These are phyloP conservation scores for Adenanthera pavonina DNA, from an alignment of 306 rosid genomes.

Conservation along the genomic window DNA sequence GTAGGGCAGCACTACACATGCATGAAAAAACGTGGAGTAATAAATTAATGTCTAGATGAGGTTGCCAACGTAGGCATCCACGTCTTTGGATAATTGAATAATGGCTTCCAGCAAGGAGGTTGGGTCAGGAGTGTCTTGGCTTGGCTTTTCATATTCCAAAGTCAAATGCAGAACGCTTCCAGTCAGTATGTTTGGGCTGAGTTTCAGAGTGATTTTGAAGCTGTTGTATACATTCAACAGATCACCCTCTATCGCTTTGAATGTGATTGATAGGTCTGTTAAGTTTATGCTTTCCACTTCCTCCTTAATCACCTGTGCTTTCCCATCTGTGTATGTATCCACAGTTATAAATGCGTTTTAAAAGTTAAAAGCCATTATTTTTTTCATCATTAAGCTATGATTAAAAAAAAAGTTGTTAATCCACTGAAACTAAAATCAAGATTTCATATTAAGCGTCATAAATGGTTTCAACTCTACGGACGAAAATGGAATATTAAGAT, in stretches of 20 bases:
- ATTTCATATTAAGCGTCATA: no score
- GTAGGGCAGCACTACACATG: no score
- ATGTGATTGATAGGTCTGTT: background rate
- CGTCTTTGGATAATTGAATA: background rate
- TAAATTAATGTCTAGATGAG: background rate
- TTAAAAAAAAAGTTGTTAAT: no score
- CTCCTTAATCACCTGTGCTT: background rate
- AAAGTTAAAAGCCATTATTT: no score
- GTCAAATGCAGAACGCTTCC: background rate
- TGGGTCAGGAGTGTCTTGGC: background rate
- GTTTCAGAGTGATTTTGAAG: background rate
- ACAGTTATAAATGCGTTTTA: no score
- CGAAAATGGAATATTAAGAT: no score
- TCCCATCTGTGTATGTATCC: background rate
- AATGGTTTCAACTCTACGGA: no score
- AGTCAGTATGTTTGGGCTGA: background rate
- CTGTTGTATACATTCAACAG: background rate
- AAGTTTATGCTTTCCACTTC: background rate
- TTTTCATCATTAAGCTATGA: no score
- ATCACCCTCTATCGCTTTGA: background rate
- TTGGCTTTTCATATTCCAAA: background rate
- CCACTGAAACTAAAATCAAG: no score
- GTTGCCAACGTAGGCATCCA: background rate
- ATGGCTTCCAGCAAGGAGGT: background rate
- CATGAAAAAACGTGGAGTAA: background rate